Conservation (phyloP, 2,329 filamentous ascomycete genomes). For the Cercospora brassicicola region DNA sequence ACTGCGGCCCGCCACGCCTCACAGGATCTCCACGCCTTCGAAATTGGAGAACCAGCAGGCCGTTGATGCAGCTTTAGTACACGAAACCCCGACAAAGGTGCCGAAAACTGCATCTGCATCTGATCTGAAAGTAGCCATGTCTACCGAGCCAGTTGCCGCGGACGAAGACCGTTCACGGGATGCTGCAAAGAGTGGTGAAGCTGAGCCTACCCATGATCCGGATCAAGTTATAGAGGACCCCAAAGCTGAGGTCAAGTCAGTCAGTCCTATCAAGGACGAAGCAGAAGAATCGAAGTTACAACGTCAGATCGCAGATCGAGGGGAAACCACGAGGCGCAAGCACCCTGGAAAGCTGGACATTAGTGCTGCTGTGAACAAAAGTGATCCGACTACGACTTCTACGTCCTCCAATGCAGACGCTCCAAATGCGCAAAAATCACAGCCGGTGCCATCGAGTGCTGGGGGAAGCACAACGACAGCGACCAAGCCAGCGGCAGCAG, state of each 20-base stretch:
- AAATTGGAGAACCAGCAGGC: conserved; percentile 27
- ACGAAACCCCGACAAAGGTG: conserved; percentile 29
- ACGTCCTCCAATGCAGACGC: neutral
- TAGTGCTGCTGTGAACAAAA: conserved; percentile 40
- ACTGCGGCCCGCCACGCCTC: conserved; percentile 43
- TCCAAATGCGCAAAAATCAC: conserved; percentile 51
- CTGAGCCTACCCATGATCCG: neutral
- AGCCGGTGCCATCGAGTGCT: neutral
- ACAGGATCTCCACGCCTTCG: conserved; percentile 36
- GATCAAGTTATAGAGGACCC: neutral
- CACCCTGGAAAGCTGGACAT: conserved; percentile 53
- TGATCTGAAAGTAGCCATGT: conserved; percentile 22
- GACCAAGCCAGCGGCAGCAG: conserved; percentile 53
- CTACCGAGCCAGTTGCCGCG: neutral
- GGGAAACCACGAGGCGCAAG: conserved; percentile 37
- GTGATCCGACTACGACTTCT: conserved; percentile 1
- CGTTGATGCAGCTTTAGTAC: conserved; percentile 15
- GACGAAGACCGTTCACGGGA: neutral
- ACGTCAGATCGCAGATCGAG: conserved; percentile 23
- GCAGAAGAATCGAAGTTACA: conserved; percentile 20
- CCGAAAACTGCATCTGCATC: conserved; percentile 19
- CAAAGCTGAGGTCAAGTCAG: neutral
- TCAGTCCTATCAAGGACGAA: neutral
- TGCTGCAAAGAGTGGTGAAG: neutral
- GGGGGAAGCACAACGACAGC: conserved; percentile 56